phyloP scores from a whole-genome alignment of 106 monocot genomes.

The Dioscorea dumetorum region DNA sequence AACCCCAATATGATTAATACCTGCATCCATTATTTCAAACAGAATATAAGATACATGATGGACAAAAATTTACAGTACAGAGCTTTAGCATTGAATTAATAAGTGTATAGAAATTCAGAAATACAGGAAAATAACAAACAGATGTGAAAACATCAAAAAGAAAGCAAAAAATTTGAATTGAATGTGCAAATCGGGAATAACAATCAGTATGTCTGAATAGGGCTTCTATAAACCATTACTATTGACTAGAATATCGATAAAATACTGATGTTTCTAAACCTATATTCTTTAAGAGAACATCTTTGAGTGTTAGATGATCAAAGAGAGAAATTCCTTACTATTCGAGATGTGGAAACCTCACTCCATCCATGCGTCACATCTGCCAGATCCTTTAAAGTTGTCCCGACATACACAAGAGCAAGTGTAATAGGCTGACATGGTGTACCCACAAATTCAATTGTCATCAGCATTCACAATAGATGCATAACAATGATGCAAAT shows the following conservation, averaged over 20 bases:
- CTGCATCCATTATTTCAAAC: slow-evolving; percentile 29
- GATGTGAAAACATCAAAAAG: not conserved
- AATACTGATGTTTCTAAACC: too few relatives aligned
- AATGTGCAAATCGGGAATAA: too few relatives aligned
- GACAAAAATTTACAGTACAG: not conserved
- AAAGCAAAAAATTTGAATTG: not conserved
- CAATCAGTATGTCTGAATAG: not conserved
- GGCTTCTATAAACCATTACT: not conserved
- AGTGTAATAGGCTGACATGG: slow-evolving; percentile 77
- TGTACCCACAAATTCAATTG: not conserved
- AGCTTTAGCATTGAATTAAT: not conserved
- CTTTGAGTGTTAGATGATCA: too few relatives aligned
- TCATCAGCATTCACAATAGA: too few relatives aligned
- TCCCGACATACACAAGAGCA: slow-evolving; percentile 85
- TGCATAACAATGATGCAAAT: too few relatives aligned
- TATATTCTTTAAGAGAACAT: too few relatives aligned
- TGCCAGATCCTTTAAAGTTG: slow-evolving; percentile 92
- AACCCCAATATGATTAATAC: slow-evolving; percentile 51
- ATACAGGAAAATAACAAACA: not conserved
- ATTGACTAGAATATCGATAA: not conserved
- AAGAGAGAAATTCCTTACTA: slow-evolving; percentile 37
- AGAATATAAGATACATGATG: slow-evolving; percentile 5
- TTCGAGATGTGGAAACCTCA: slow-evolving; percentile 76
- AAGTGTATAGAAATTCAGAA: not conserved
- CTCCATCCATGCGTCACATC: slow-evolving; percentile 98